Evolutionary conservation across 768 basidiomycete genomes (phyloP), one percentile per base, ranked within the genome.

Genomic region (Leccinum olivaceopallidum): DNA sequence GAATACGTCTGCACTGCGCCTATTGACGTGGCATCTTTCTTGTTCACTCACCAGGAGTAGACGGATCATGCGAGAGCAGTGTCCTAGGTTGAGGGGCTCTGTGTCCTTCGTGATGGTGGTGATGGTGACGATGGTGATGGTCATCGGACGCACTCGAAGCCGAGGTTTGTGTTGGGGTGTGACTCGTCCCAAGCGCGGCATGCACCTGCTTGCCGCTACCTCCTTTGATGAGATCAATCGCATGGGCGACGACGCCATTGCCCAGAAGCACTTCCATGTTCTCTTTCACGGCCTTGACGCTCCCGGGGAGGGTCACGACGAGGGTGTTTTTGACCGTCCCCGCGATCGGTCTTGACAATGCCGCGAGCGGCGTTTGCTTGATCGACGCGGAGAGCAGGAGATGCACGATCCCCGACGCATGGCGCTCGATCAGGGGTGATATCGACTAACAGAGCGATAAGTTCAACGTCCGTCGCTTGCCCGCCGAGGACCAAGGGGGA

Each of bases 201-300:
- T 93, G 91, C 1, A 90, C 79, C 34, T 74, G 66, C 60, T 78
- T 76, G 5, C 92, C 90, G 26, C 79, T 79, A 0, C 89, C 89
- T 8, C 92, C 92, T 59, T 78, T 79, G 59, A 89, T 79, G 6
- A 92, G 80, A 36, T 91, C 88, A 57, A 93, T 73, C 2, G 90
- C 91, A 74, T 93, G 92, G 4, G 80, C 74, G 2, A 89, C 72
- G 1, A 94, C 77, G 6, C 83, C 85, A 6, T 72, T 78, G 14
- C 75, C 71, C 6, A 95, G 76, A 30, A 94, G 77, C 1, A 81
- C 81, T 1, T 83, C 81, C 59, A 93, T 68, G 67, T 87, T 91
- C 68, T 96, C 94, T 62, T 80, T 86, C 44, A 94, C 93, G 3
- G 91, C 94, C 68, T 91, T 94, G 42, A 88, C 83, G 66, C 90